Base-by-base conservation (phyloP, 495 filamentous ascomycete species). In the Hypoxylon fragiforme region DNA sequence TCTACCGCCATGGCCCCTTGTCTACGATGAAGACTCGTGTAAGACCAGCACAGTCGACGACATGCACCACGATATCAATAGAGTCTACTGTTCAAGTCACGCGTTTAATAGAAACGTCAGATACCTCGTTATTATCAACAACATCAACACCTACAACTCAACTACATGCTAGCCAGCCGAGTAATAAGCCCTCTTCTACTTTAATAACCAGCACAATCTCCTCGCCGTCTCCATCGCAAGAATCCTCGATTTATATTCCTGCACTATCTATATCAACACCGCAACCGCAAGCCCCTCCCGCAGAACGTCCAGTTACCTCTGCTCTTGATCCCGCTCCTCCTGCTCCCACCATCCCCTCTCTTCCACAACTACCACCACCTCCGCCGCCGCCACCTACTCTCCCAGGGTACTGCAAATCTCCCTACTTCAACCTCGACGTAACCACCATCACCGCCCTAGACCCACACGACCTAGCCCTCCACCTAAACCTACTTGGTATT, bases 341-440 rank as follows among this genome's bases (percentile, higher is more conserved):
- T 13, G 12, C n/a, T 16, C 15, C 35, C 31, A 34, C n/a, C 31
- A 9, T 28, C 24, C 24, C 24, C 24, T 4, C 24, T 4, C 24
- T 9, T 28, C 24, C 24, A 9, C 6, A 35, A 16, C n/a, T 41
- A 9, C 19, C 32, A 1, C 37, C 51, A 2, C 11, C 7, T 2
- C 54, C 49, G n/a, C 30, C 31, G n/a, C n/a, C n/a, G n/a, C n/a
- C n/a, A n/a, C n/a, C n/a, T n/a, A n/a, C n/a, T n/a, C n/a, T n/a
- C n/a, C n/a, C n/a, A n/a, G n/a, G n/a, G 6, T 57, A 46, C 30
- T 66, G 63, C 55, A 44, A 42, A 16, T 21, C 34, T 0, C 11
- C 21, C 1, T 66, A 63, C 60, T 24, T 52, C 18, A 50, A 35
- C 4, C 54, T 57, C 39, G 51, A 66, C 55, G 37, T 66, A 3